phyloP scores from a whole-genome alignment of 345 rosid species.

The Lepidium didymum region DNA sequence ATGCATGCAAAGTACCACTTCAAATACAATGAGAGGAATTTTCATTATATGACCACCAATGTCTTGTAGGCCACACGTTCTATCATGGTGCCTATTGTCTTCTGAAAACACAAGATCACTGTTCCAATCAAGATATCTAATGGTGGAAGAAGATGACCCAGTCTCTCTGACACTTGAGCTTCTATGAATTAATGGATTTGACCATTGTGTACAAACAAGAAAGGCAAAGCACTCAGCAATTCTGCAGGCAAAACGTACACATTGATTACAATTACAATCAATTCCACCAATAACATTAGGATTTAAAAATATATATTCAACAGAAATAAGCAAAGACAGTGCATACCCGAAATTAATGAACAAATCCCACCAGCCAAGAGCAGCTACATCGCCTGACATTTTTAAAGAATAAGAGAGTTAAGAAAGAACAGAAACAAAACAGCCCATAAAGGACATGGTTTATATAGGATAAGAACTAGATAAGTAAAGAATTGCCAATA shows the following conservation, averaged over 20 bases:
- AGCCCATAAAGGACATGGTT: not conserved
- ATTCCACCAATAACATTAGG: not conserved
- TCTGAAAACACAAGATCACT: constrained; percentile 60
- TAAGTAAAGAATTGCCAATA: not conserved
- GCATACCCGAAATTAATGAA: constrained; percentile 81
- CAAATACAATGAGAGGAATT: constrained; percentile 74
- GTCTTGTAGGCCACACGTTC: constrained; percentile 72
- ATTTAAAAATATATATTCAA: not conserved
- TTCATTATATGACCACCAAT: constrained; percentile 95
- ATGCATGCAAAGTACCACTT: constrained; percentile 87
- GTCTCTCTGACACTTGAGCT: constrained; percentile 41
- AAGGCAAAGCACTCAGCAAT: constrained; percentile 94
- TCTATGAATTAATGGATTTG: constrained; percentile 85
- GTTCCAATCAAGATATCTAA: constrained; percentile 80
- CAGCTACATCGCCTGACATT: constrained; percentile 66
- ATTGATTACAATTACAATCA: constrained; percentile 17
- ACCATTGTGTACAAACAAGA: constrained; percentile 94
- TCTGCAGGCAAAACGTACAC: constrained; percentile 39
- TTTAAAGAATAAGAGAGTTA: not conserved
- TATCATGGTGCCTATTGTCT: constrained; percentile 52
- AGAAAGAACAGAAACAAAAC: not conserved
- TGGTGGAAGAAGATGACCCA: constrained; percentile 50
- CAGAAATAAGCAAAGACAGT: constrained; percentile 10
- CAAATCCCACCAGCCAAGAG: constrained; percentile 98
- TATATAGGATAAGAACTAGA: not conserved